A percentile compares a stretch with the other conserved stretches of the same genome.
These are phyloP conservation scores for Cercospora janseana DNA, from an alignment of 2,329 filamentous ascomycete species.

Conservation along the genomic window DNA sequence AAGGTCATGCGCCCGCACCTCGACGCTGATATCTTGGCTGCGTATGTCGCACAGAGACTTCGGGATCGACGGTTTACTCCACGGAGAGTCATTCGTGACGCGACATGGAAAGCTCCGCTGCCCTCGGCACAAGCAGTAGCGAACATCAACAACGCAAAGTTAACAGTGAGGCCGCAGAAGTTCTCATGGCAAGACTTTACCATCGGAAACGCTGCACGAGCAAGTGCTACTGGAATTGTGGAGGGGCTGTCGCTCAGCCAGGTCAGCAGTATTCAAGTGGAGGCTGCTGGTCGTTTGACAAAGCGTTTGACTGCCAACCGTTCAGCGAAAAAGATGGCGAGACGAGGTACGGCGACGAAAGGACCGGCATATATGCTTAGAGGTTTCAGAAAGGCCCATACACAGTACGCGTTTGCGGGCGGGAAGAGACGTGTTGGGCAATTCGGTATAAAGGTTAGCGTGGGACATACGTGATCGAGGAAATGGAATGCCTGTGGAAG, in stretches of 20 bases:
- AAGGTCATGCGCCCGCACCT: constrained; percentile 32
- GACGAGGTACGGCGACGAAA: constrained; percentile 33
- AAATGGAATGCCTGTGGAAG: not conserved
- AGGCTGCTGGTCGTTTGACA: constrained; percentile 37
- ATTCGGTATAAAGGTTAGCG: constrained; percentile 33
- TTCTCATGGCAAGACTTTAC: constrained; percentile 28
- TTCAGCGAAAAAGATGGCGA: constrained; percentile 32
- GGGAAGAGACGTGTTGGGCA: constrained; percentile 37
- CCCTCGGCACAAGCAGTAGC: constrained; percentile 30
- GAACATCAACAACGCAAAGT: constrained; percentile 30
- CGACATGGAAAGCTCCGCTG: constrained; percentile 35
- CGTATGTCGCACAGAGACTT: constrained; percentile 32
- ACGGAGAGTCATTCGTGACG: constrained; percentile 35
- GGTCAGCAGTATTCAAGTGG: constrained; percentile 33
- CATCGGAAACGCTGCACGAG: constrained; percentile 21
- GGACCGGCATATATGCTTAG: constrained; percentile 31
- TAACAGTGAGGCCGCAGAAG: constrained; percentile 20
- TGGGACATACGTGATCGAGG: constrained; percentile 29
- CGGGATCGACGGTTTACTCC: constrained; percentile 32
- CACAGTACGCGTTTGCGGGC: constrained; percentile 25
- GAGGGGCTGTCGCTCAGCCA: constrained; percentile 30
- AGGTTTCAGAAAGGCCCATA: constrained; percentile 34
- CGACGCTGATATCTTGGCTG: constrained; percentile 35
- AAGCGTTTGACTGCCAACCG: constrained; percentile 38
- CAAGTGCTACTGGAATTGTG: constrained; percentile 27